Percentiles rank a stretch among this genome's conserved stretches.
Evolutionary conservation across 306 rosid species (phyloP).

Genomic region (Acacia confusa): DNA sequence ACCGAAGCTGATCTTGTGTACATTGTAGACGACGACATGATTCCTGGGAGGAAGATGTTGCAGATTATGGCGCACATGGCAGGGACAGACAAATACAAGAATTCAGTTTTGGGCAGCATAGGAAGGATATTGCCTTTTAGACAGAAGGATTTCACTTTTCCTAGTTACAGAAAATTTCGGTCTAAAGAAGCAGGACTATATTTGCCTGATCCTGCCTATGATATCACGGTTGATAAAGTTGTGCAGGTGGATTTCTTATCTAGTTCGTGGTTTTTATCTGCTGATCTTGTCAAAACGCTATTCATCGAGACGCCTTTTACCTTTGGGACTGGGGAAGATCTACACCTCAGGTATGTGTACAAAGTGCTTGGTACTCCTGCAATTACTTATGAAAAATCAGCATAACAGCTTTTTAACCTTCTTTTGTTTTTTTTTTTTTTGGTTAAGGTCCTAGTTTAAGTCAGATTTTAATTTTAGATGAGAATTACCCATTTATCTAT

Average conservation of each 20-base stretch:
- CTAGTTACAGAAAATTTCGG: slow-evolving; percentile 85
- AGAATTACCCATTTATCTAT: not conserved
- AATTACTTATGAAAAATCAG: not conserved
- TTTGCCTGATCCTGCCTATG: slow-evolving; percentile 97
- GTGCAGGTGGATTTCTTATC: slow-evolving; percentile 98
- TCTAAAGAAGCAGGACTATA: slow-evolving; percentile 93
- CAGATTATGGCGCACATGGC: slow-evolving; percentile 87
- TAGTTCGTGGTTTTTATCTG: slow-evolving; percentile 92
- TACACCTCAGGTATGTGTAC: slow-evolving; percentile 72
- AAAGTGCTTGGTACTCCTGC: not conserved
- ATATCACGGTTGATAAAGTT: slow-evolving; percentile 76
- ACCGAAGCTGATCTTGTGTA: slow-evolving; percentile 88
- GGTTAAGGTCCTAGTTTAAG: not conserved
- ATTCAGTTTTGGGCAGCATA: slow-evolving; percentile 84
- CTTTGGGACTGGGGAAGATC: slow-evolving; percentile 97
- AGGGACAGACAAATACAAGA: slow-evolving; percentile 80
- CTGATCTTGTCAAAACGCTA: slow-evolving; percentile 81
- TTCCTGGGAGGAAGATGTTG: slow-evolving; percentile 87
- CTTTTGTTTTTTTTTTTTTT: not conserved
- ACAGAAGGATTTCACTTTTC: slow-evolving; percentile 89
- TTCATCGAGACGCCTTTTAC: slow-evolving; percentile 87
- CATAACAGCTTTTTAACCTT: not conserved
- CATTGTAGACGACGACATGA: slow-evolving; percentile 88
- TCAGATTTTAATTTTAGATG: not conserved
- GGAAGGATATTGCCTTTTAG: slow-evolving; percentile 93